Percentiles rank a stretch among this genome's conserved stretches.
These are phyloP conservation scores for Talaromyces amestolkiae DNA, from an alignment of 2,329 filamentous ascomycete species.

Conservation along the genomic window DNA sequence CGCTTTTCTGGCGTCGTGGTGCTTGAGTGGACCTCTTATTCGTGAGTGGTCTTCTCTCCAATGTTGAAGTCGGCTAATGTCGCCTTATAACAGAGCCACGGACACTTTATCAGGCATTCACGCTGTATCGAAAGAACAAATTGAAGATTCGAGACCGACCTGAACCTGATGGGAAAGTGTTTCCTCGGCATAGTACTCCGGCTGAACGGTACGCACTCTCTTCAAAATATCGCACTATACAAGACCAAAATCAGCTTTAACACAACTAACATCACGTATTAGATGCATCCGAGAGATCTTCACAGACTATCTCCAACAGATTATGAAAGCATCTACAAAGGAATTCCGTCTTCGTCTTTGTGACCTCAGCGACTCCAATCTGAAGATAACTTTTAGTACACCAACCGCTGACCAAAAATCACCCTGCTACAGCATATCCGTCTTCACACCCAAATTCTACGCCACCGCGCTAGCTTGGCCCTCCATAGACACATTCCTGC, in stretches of 20 bases:
- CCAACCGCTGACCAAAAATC: background rate
- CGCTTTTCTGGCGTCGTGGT: slow-evolving; percentile 4
- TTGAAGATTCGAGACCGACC: slow-evolving; percentile 1
- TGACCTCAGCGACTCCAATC: background rate
- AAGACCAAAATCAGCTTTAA: background rate
- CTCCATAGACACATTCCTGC: background rate
- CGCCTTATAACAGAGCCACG: background rate
- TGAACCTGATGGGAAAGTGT: background rate
- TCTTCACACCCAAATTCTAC: slow-evolving; percentile 12
- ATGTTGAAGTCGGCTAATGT: background rate
- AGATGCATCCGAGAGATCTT: slow-evolving; percentile 6
- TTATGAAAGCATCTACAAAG: background rate
- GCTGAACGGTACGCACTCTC: background rate
- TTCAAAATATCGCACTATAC: background rate
- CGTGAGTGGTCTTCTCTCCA: background rate
- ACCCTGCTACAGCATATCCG: background rate
- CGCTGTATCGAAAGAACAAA: background rate
- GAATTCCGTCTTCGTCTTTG: background rate
- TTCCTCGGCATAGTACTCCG: background rate
- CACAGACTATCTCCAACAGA: background rate
- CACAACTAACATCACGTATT: background rate
- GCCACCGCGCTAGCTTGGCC: background rate
- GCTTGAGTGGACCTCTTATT: background rate
- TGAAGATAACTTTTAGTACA: slow-evolving; percentile 1
- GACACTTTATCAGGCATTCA: slow-evolving; percentile 7